Evolutionary conservation across 2,329 filamentous ascomycete species (phyloP).

Genomic region (Aspergillus brunneoviolaceus): DNA sequence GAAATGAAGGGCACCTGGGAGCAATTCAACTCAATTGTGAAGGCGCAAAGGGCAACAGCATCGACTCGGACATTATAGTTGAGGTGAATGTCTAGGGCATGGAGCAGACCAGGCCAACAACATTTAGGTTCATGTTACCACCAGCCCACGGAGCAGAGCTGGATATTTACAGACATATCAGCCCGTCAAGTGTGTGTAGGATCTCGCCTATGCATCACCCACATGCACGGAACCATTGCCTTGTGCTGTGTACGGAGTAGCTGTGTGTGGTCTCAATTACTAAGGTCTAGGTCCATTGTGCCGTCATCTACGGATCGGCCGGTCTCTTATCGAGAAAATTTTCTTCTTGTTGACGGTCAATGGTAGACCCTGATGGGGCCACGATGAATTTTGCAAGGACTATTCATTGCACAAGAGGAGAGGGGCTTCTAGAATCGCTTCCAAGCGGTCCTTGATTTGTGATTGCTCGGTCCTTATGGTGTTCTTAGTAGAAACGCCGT

Average conservation of each 20-base stretch:
- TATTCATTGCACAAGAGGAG: neutral
- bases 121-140: neutral
- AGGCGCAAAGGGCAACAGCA: too few relatives aligned
- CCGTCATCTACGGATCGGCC: neutral
- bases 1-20: too few relatives aligned
- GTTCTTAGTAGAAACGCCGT: constrained; percentile 1
- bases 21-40: too few relatives aligned
- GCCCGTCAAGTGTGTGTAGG: neutral
- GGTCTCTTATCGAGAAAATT: neutral
- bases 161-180: too few relatives aligned
- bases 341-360: neutral
- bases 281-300: neutral
- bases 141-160: too few relatives aligned
- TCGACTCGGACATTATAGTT: neutral
- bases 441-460: neutral
- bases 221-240: too few relatives aligned
- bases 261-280: neutral
- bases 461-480: neutral
- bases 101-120: neutral
- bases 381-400: constrained; percentile 1
- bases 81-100: neutral
- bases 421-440: constrained; percentile 4
- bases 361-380: constrained; percentile 8
- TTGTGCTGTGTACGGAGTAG: neutral
- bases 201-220: too few relatives aligned